These are phyloP conservation scores for Parascedosporium putredinis DNA, from an alignment of 2,329 filamentous ascomycete species.

Conservation along the genomic window DNA sequence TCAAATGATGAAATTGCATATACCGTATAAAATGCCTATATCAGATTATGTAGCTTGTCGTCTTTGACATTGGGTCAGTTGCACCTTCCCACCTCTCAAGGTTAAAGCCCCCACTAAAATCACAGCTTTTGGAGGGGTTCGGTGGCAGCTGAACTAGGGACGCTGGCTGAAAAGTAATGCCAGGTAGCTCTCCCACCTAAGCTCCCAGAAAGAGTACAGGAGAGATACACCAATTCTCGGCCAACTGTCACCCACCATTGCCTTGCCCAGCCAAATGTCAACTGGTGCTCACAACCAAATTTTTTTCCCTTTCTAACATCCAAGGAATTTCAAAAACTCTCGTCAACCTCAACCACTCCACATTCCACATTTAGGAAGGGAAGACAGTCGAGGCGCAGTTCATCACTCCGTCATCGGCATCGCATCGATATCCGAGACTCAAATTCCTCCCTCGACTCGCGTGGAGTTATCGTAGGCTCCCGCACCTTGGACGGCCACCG, in stretches of 20 bases:
- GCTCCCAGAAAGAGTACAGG: not conserved
- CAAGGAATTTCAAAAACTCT: slow-evolving; percentile 8
- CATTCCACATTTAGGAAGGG: slow-evolving; percentile 1
- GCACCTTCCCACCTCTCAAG: too few relatives aligned
- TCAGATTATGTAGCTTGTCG: too few relatives aligned
- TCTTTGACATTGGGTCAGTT: too few relatives aligned
- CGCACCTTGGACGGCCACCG: not conserved
- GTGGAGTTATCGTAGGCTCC: not conserved
- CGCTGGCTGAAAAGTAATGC: not conserved
- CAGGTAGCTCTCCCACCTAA: not conserved
- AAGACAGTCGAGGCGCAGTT: not conserved
- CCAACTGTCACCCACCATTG: not conserved
- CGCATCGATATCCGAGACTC: not conserved
- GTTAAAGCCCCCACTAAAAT: too few relatives aligned
- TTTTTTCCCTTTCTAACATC: slow-evolving; percentile 6
- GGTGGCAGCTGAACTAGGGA: not conserved
- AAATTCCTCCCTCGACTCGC: not conserved
- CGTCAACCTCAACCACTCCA: slow-evolving; percentile 8
- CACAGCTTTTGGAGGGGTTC: too few relatives aligned
- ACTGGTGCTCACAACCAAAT: slow-evolving; percentile 8
- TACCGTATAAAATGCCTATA: too few relatives aligned
- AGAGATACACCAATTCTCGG: not conserved
- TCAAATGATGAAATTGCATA: too few relatives aligned
- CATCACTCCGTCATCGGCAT: not conserved
- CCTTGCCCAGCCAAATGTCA: slow-evolving; percentile 5